These are phyloP conservation scores for Cyclotella atomus DNA, from an alignment of 108 stramenopile species.

Conservation along the genomic window DNA sequence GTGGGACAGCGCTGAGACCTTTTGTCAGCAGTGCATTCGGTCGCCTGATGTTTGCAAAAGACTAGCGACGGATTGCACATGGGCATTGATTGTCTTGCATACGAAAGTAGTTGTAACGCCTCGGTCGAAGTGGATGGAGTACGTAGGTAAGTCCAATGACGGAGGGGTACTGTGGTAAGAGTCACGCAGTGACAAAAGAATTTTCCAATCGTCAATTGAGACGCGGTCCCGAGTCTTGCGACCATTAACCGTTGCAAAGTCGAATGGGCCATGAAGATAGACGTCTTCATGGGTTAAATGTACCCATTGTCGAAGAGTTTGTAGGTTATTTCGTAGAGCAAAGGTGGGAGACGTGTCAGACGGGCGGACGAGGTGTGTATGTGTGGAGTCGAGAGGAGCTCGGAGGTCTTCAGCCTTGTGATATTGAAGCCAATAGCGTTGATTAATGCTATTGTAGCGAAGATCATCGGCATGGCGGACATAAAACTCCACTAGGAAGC, in stretches of 20 bases:
- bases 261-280: conserved; percentile 8
- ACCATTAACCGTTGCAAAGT: background rate
- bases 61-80: background rate
- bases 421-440: conserved; percentile 7
- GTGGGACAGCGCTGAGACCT: conserved; percentile 4
- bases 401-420: background rate
- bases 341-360: background rate
- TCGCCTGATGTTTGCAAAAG: background rate
- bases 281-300: background rate
- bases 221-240: conserved; percentile 9
- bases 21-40: background rate
- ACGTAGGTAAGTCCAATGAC: background rate
- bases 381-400: background rate
- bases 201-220: background rate
- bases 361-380: background rate
- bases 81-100: background rate
- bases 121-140: conserved; percentile 5
- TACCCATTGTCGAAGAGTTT: background rate
- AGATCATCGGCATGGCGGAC: background rate
- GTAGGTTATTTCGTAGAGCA: background rate
- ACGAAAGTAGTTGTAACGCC: background rate
- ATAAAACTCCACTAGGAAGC: conserved; percentile 1
- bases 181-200: background rate
- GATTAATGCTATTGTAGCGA: background rate
- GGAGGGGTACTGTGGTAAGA: background rate